These are phyloP conservation scores for Aspergillus heteromorphus DNA, from an alignment of 495 filamentous ascomycete genomes.

Conservation along the genomic window DNA sequence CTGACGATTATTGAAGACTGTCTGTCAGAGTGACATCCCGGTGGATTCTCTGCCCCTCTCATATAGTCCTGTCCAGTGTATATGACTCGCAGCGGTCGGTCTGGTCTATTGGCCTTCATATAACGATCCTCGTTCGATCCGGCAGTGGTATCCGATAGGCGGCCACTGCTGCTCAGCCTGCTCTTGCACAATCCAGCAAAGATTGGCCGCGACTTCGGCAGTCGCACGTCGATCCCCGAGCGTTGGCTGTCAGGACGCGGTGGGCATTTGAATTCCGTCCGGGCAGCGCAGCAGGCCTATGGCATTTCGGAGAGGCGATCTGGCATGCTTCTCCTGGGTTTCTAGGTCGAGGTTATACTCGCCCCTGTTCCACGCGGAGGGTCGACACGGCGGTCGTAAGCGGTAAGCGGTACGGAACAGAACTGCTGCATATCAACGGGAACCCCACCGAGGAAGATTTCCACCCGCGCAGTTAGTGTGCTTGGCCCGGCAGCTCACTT, in stretches of 20 bases:
- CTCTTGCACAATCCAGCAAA: slow-evolving; percentile 15
- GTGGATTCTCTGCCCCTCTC: background rate
- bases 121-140: slow-evolving; percentile 3
- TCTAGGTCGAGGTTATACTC: background rate
- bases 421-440: slow-evolving; percentile 1
- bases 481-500: background rate
- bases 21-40: background rate
- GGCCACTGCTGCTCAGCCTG: too few species aligned
- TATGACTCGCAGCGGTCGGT: background rate
- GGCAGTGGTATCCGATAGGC: slow-evolving; percentile 1
- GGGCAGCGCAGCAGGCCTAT: background rate
- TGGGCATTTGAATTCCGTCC: background rate
- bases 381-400: background rate
- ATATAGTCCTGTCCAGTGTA: background rate
- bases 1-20: background rate
- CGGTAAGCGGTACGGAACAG: background rate
- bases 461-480: background rate
- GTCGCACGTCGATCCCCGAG: slow-evolving; percentile 12
- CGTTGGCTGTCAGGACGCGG: slow-evolving; percentile 10
- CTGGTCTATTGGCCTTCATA: background rate
- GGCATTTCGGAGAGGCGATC: background rate
- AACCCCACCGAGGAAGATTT: slow-evolving; percentile 1
- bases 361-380: too few species aligned
- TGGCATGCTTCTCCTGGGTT: slow-evolving; percentile 1
- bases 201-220: slow-evolving; percentile 8